These are phyloP conservation scores for Globisporangium canariense DNA, from an alignment of 352 stramenopile species.

Conservation along the genomic window DNA sequence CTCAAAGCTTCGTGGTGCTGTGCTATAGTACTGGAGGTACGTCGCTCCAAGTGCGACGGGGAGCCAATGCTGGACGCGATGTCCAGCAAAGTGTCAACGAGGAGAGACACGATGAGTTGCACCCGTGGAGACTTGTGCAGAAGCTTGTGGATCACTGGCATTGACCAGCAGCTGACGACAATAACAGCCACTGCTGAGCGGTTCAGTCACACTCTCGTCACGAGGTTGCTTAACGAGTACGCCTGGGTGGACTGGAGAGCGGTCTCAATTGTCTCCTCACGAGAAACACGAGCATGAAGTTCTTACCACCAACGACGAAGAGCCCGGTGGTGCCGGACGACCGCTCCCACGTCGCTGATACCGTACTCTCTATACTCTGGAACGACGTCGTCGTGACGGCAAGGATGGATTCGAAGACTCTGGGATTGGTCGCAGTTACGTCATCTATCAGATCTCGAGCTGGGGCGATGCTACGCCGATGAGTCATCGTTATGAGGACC, in stretches of 20 bases:
- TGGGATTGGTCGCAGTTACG: not conserved
- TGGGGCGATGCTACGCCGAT: not conserved
- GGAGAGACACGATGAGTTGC: slow-evolving; percentile 6
- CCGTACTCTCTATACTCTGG: not conserved
- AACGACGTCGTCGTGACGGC: not conserved
- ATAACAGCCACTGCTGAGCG: not conserved
- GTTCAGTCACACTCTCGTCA: slow-evolving; percentile 8
- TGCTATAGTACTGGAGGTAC: not conserved
- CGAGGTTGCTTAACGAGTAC: slow-evolving; percentile 10
- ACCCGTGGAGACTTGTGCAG: not conserved
- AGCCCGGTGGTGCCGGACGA: slow-evolving; percentile 1
- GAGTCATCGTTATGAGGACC: not conserved
- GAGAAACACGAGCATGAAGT: slow-evolving; percentile 16
- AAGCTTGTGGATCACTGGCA: not conserved
- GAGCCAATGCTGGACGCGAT: slow-evolving; percentile 5
- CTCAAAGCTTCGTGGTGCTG: not conserved
- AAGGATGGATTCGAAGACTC: not conserved
- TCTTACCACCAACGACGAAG: slow-evolving; percentile 13
- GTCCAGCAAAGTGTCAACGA: slow-evolving; percentile 11
- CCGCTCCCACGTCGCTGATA: not conserved
- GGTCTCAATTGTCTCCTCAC: slow-evolving; percentile 16
- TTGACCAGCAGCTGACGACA: slow-evolving; percentile 10
- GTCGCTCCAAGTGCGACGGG: not conserved
- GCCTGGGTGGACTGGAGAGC: slow-evolving; percentile 17
- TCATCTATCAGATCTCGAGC: not conserved